A percentile compares a stretch with the other conserved stretches of the same genome.
These are phyloP conservation scores for Chlorella variabilis DNA, from an alignment of 163 green algal genomes.

Conservation along the genomic window DNA sequence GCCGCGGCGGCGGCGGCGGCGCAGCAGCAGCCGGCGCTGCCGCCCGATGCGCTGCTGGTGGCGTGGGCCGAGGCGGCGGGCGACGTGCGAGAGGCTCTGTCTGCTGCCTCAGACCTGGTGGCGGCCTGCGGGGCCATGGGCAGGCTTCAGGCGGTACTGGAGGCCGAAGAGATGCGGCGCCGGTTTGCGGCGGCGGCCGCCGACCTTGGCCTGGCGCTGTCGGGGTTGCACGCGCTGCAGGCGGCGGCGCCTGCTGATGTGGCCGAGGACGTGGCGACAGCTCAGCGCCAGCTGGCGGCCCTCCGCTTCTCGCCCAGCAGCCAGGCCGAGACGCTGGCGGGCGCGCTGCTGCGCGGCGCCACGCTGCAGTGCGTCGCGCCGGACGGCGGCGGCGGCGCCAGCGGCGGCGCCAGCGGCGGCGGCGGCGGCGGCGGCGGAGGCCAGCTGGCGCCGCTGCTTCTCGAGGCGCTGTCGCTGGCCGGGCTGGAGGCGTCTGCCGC, in stretches of 20 bases:
- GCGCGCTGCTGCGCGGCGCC: constrained; percentile 3
- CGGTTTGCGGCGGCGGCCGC: background rate
- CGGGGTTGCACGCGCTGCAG: constrained; percentile 12
- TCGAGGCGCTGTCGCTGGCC: constrained; percentile 12
- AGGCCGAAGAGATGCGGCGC: constrained; percentile 28
- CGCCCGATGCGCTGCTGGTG: background rate
- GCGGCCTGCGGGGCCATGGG: constrained; percentile 26
- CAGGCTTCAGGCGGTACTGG: constrained; percentile 35
- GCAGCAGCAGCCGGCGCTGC: background rate
- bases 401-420: too few species aligned
- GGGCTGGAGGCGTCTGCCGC: background rate
- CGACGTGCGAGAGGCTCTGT: constrained; percentile 32
- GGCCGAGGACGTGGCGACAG: constrained; percentile 3
- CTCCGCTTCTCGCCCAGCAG: constrained; percentile 11
- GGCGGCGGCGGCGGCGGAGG: background rate
- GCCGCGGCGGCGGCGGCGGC: too few species aligned
- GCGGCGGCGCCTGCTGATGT: constrained; percentile 13
- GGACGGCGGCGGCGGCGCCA: too few species aligned
- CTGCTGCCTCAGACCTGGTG: constrained; percentile 27
- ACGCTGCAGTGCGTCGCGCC: constrained; percentile 17
- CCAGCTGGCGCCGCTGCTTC: constrained; percentile 23
- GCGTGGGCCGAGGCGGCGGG: constrained; percentile 14
- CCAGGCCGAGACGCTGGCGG: constrained; percentile 30
- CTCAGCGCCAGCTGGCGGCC: constrained; percentile 36
- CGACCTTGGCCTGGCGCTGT: constrained; percentile 37